phyloP scores from a whole-genome alignment of 352 stramenopile species.

The Elongisporangium senticosum region DNA sequence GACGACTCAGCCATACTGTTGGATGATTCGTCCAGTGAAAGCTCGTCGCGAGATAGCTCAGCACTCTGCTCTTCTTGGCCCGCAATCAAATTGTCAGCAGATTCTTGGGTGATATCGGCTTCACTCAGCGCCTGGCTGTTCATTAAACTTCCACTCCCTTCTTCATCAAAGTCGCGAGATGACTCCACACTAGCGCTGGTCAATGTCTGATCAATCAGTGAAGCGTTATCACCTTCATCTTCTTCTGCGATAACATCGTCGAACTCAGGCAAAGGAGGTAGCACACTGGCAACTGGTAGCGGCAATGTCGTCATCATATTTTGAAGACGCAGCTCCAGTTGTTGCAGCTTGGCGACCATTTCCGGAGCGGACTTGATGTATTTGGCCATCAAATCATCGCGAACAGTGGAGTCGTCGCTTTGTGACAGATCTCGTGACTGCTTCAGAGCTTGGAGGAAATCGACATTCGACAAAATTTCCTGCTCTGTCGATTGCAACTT shows the following conservation, averaged over 20 bases:
- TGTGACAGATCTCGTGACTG: conserved; percentile 12
- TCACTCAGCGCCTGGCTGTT: too few species aligned
- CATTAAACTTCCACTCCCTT: too few species aligned
- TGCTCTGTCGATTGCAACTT: conserved; percentile 43
- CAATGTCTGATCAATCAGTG: background rate
- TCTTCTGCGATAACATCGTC: background rate
- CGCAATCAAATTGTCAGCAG: too few species aligned
- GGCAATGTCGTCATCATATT: conserved; percentile 8
- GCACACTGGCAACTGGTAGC: too few species aligned
- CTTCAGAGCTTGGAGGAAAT: conserved; percentile 52
- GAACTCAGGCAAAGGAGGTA: too few species aligned
- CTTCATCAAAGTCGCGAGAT: too few species aligned
- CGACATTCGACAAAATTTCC: conserved; percentile 49
- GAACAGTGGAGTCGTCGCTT: conserved; percentile 9
- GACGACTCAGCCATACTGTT: too few species aligned
- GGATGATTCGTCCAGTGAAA: too few species aligned
- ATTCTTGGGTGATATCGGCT: too few species aligned
- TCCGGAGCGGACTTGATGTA: conserved; percentile 45
- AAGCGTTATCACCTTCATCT: background rate
- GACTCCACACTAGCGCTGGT: too few species aligned
- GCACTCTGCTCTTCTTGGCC: too few species aligned
- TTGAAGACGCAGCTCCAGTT: conserved; percentile 34
- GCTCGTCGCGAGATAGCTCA: too few species aligned
- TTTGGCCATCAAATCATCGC: conserved; percentile 29
- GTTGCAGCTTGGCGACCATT: conserved; percentile 37